phyloP scores from a whole-genome alignment of 1,139 yeast genomes.

The Kodamaea ohmeri region DNA sequence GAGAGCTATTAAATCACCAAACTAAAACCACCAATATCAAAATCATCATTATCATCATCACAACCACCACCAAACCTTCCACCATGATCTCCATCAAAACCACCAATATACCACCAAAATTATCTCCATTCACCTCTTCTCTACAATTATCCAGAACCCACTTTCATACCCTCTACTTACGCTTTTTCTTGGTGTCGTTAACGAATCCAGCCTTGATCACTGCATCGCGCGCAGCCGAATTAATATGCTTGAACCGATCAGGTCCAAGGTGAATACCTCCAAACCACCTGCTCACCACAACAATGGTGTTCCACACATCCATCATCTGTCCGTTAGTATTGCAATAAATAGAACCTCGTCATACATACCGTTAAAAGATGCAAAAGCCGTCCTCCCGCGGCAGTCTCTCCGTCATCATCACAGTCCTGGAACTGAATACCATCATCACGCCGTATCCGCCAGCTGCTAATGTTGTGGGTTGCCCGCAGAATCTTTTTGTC shows the following conservation, averaged over 20 bases:
- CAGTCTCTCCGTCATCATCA: conserved; percentile 97
- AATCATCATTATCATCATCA: no score
- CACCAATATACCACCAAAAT: no score
- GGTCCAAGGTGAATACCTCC: conserved; percentile 94
- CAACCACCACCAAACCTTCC: no score
- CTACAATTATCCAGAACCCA: not conserved
- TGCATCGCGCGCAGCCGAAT: conserved; percentile 84
- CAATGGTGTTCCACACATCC: conserved; percentile 85
- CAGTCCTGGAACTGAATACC: conserved; percentile 72
- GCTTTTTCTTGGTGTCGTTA: conserved; percentile 15
- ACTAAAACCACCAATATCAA: no score
- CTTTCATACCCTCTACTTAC: conserved; percentile 15
- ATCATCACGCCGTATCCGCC: conserved; percentile 61
- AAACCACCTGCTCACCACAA: conserved; percentile 88
- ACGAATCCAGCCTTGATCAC: conserved; percentile 59
- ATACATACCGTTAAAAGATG: conserved; percentile 64
- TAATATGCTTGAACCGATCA: conserved; percentile 90
- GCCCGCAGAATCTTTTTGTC: conserved; percentile 71
- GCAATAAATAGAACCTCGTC: not conserved
- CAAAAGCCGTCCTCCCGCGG: conserved; percentile 87
- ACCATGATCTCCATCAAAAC: no score
- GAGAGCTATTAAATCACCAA: not conserved
- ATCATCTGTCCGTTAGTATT: conserved; percentile 46
- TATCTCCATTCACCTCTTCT: no score
- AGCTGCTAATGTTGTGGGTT: conserved; percentile 80